Conservation (phyloP, 1,284 basidiomycete species). For the Cutaneotrichosporon cutaneum region DNA sequence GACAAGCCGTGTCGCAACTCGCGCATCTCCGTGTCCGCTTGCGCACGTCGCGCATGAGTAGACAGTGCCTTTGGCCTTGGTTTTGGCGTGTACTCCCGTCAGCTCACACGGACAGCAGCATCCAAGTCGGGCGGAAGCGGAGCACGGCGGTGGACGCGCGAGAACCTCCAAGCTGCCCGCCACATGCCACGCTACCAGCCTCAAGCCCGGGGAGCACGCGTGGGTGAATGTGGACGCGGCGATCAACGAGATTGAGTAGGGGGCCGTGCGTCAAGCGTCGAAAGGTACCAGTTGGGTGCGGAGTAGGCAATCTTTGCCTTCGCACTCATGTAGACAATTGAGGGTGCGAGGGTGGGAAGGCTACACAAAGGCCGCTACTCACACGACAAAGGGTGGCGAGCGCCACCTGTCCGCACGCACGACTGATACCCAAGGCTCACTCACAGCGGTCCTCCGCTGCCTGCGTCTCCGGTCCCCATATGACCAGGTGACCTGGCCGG, state of each 20-base stretch:
- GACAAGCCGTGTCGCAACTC: too few species aligned
- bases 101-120: too few species aligned
- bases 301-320: background rate
- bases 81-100: too few species aligned
- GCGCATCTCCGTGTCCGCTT: too few species aligned
- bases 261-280: conserved; percentile 24
- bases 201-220: conserved; percentile 18
- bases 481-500: too few species aligned
- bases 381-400: background rate
- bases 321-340: background rate
- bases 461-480: too few species aligned
- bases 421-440: too few species aligned
- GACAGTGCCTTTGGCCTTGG: too few species aligned
- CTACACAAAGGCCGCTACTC: background rate
- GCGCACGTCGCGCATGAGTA: too few species aligned
- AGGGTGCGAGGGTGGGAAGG: background rate
- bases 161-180: conserved; percentile 21
- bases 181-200: conserved; percentile 19
- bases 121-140: too few species aligned
- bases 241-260: conserved; percentile 21
- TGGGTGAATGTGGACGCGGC: conserved; percentile 27
- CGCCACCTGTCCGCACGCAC: too few species aligned
- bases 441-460: too few species aligned
- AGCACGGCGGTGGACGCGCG: conserved; percentile 27
- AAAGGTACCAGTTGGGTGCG: conserved; percentile 10